Percentiles rank a stretch among this genome's conserved stretches.
phyloP scores from a whole-genome alignment of 345 rosid genomes.

The Pelargonium nanum region DNA sequence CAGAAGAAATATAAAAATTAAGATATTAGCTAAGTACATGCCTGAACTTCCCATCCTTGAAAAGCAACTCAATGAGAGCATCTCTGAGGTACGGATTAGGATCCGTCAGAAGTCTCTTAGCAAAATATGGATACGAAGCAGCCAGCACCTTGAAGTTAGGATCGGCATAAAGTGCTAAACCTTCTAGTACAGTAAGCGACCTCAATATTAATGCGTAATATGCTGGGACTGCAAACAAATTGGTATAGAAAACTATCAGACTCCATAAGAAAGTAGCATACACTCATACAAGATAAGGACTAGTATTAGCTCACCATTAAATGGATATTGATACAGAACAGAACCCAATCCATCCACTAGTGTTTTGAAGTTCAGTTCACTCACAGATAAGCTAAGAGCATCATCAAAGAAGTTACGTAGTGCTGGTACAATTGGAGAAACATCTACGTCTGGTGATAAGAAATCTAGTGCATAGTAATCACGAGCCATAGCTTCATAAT shows the following conservation, averaged over 20 bases:
- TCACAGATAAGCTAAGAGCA: constrained; percentile 82
- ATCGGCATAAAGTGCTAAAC: constrained; percentile 90
- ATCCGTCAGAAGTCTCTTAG: constrained; percentile 98
- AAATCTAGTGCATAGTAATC: constrained; percentile 91
- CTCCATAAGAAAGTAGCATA: neutral
- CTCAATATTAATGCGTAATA: constrained; percentile 92
- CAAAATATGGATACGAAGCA: constrained; percentile 97
- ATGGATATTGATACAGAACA: constrained; percentile 86
- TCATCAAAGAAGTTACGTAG: constrained; percentile 88
- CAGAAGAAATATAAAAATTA: constrained; percentile 2
- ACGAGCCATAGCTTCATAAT: constrained; percentile 96
- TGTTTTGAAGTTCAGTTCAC: constrained; percentile 92
- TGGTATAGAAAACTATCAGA: constrained; percentile 13
- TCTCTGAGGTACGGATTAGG: constrained; percentile 95
- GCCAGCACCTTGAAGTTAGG: constrained; percentile 95
- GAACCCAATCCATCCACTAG: constrained; percentile 89
- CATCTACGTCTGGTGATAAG: constrained; percentile 76
- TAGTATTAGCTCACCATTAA: constrained; percentile 43
- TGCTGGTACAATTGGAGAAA: constrained; percentile 90
- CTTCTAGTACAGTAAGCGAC: constrained; percentile 95
- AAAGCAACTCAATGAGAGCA: constrained; percentile 92
- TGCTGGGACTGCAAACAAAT: constrained; percentile 65
- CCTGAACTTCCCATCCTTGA: constrained; percentile 91
- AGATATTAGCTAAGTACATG: constrained; percentile 15
- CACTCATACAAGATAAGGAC: neutral